A percentile compares a stretch with the other conserved stretches of the same genome.
Evolutionary conservation across 73 alveolate genomes (phyloP).

Genomic region (Tetrahymena thermophila): DNA sequence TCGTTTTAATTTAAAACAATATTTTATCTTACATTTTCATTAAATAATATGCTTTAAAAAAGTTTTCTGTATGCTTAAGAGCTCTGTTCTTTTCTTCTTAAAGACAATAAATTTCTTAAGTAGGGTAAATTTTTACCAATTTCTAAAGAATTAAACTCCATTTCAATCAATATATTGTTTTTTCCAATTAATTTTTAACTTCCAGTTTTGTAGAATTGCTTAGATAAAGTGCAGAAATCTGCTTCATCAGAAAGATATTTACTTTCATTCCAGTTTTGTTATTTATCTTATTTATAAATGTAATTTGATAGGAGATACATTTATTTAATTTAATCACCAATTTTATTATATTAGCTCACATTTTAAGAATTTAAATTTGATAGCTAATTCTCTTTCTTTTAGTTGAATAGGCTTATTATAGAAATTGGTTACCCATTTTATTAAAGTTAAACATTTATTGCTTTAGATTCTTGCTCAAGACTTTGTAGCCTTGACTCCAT

Average conservation of each 20-base stretch:
- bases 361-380: background rate
- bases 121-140: background rate
- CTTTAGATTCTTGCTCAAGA: background rate
- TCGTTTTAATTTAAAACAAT: background rate
- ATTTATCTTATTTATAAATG: background rate
- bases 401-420: background rate
- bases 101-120: background rate
- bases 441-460: background rate
- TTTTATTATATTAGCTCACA: background rate
- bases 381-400: background rate
- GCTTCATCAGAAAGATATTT: background rate
- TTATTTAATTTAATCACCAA: background rate
- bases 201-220: background rate
- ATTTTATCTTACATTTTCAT: background rate
- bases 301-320: background rate
- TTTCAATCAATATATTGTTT: background rate
- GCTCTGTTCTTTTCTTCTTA: background rate
- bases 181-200: background rate
- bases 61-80: background rate
- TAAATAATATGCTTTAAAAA: background rate
- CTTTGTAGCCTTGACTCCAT: background rate
- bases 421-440: background rate
- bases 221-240: background rate
- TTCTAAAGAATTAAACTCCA: background rate
- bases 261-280: background rate